phyloP scores from a whole-genome alignment of 1,284 basidiomycete species.

The Puccinia coronata region DNA sequence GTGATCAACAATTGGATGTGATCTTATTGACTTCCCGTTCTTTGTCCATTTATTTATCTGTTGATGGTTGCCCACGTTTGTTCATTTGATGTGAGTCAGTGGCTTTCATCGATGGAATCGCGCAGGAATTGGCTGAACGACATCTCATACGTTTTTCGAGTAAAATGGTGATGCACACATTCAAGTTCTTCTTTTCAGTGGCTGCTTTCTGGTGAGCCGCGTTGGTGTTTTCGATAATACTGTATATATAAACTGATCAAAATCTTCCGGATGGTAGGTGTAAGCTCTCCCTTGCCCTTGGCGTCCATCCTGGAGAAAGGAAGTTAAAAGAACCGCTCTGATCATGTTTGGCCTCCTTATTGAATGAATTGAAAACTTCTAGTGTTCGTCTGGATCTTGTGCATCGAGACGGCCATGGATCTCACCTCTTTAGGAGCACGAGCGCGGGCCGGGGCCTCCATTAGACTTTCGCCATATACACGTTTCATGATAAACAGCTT shows the following conservation, averaged over 20 bases:
- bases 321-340: not conserved
- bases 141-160: not conserved
- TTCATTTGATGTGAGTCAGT: not conserved
- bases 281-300: not conserved
- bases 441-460: not conserved
- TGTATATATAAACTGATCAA: not conserved
- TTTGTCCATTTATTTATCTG: not conserved
- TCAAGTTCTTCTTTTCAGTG: not conserved
- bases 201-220: slow-evolving; percentile 1
- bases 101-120: not conserved
- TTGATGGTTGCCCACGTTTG: not conserved
- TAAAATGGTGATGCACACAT: slow-evolving; percentile 1
- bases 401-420: not conserved
- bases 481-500: not conserved
- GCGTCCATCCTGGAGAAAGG: not conserved
- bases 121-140: not conserved
- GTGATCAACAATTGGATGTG: not conserved
- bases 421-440: not conserved
- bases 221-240: not conserved
- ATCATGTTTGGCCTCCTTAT: not conserved
- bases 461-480: not conserved
- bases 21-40: not conserved
- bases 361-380: not conserved
- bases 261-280: not conserved
- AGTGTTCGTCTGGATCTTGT: slow-evolving; percentile 11